Evolutionary conservation across 345 rosid genomes (phyloP).

Genomic region (Cardamine occulta): DNA sequence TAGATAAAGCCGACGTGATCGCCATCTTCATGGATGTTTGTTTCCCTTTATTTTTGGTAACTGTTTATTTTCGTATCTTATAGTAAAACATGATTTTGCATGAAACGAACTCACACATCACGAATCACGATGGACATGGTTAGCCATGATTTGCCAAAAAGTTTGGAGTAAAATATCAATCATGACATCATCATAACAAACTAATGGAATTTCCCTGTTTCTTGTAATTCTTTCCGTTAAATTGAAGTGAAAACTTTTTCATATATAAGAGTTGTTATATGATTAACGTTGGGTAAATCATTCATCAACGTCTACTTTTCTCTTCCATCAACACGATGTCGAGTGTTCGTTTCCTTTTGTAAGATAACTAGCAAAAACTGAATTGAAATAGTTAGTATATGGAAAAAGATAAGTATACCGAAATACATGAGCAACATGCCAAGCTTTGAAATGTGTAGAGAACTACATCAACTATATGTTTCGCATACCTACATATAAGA

Average conservation of each 20-base stretch:
- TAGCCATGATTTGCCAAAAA: constrained; percentile 44
- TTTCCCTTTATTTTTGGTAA: constrained; percentile 7
- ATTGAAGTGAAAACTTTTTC: neutral
- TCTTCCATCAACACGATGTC: constrained; percentile 2
- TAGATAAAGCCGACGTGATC: constrained; percentile 43
- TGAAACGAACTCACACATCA: constrained; percentile 32
- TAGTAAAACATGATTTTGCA: constrained; percentile 11
- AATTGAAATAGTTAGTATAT: neutral
- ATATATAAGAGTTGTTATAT: neutral
- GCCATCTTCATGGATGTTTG: constrained; percentile 42
- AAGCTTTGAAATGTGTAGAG: too few species aligned
- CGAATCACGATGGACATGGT: constrained; percentile 30
- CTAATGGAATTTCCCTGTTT: constrained; percentile 37
- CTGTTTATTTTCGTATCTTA: constrained; percentile 6
- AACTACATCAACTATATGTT: too few species aligned
- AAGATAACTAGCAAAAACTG: neutral
- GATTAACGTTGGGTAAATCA: neutral
- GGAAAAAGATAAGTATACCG: too few species aligned
- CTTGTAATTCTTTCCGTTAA: constrained; percentile 8
- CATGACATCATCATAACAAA: constrained; percentile 21
- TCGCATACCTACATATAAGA: too few species aligned
- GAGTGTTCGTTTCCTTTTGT: constrained; percentile 11
- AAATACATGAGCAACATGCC: too few species aligned
- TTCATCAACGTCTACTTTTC: constrained; percentile 10
- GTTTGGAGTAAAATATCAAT: constrained; percentile 28